These are phyloP conservation scores for Fomitopsis serialis DNA, from an alignment of 768 basidiomycete genomes.

Conservation along the genomic window DNA sequence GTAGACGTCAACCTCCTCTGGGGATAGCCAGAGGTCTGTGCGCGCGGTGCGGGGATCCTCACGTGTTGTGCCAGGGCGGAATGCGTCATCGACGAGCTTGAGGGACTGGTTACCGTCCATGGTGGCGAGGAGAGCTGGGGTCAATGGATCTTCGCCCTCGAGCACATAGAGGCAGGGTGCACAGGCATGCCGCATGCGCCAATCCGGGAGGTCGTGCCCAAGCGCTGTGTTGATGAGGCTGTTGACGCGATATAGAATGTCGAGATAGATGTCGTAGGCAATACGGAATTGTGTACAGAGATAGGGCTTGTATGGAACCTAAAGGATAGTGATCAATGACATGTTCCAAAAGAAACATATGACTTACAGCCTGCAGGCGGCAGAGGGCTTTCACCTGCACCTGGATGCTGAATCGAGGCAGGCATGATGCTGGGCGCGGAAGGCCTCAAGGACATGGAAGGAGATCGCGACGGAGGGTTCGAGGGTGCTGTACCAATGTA, in stretches of 20 bases:
- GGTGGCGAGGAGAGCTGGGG: constrained; percentile 13
- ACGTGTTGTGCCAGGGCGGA: not conserved
- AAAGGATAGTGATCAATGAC: not conserved
- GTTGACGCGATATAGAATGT: constrained; percentile 14
- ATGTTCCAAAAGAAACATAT: not conserved
- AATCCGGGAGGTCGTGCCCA: constrained; percentile 11
- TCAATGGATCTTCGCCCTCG: constrained; percentile 5
- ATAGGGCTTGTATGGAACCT: not conserved
- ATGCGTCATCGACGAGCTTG: constrained; percentile 10
- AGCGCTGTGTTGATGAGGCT: constrained; percentile 10
- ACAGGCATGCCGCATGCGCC: constrained; percentile 22
- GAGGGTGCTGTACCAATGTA: no score
- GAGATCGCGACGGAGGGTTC: constrained; percentile 19
- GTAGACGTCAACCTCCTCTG: constrained; percentile 13
- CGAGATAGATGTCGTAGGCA: constrained; percentile 22
- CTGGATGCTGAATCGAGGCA: constrained; percentile 21
- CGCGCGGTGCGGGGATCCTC: not conserved
- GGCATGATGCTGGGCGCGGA: constrained; percentile 21
- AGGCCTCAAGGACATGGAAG: constrained; percentile 13
- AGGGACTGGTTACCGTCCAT: constrained; percentile 19
- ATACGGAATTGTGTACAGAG: constrained; percentile 19
- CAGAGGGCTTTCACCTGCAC: constrained; percentile 12
- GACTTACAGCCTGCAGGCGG: constrained; percentile 18
- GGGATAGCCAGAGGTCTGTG: constrained; percentile 5
- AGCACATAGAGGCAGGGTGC: constrained; percentile 21